Evolutionary conservation across 257 asterid species (phyloP).

Genomic region (Scutellaria minor): DNA sequence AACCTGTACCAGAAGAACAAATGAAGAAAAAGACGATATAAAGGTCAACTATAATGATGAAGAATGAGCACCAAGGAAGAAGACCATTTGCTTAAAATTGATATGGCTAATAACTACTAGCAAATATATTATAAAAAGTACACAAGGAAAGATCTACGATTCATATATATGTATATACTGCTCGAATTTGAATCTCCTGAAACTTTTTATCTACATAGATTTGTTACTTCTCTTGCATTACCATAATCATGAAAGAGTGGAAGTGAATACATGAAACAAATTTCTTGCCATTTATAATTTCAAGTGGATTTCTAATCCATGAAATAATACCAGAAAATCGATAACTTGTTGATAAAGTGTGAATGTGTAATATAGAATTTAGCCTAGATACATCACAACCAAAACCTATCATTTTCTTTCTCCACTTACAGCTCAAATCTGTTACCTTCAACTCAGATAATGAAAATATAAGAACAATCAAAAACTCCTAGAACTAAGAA

Average conservation of each 20-base stretch:
- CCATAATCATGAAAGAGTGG: slow-evolving; percentile 4
- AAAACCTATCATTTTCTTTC: slow-evolving; percentile 1
- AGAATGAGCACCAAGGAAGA: neutral
- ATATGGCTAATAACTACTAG: no score
- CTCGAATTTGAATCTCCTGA: slow-evolving; percentile 11
- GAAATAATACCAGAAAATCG: neutral
- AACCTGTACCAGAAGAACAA: slow-evolving; percentile 59
- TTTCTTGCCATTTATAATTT: neutral
- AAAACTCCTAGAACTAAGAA: neutral
- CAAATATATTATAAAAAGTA: neutral
- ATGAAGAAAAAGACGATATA: neutral
- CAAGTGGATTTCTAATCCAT: neutral
- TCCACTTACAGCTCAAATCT: neutral
- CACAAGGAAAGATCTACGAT: neutral
- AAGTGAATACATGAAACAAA: neutral
- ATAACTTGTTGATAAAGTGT: neutral
- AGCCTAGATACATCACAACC: slow-evolving; percentile 12
- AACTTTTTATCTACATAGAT: neutral
- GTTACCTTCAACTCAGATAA: neutral
- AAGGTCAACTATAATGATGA: neutral
- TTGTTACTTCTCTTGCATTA: neutral
- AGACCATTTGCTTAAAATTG: neutral
- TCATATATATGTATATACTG: neutral
- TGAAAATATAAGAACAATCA: slow-evolving; percentile 9
- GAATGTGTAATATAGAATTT: neutral